Evolutionary conservation across 192 early-diverging fungal genomes (phyloP), one percentile per base, ranked within the genome.

Genomic region (Phycomyces nitens): DNA sequence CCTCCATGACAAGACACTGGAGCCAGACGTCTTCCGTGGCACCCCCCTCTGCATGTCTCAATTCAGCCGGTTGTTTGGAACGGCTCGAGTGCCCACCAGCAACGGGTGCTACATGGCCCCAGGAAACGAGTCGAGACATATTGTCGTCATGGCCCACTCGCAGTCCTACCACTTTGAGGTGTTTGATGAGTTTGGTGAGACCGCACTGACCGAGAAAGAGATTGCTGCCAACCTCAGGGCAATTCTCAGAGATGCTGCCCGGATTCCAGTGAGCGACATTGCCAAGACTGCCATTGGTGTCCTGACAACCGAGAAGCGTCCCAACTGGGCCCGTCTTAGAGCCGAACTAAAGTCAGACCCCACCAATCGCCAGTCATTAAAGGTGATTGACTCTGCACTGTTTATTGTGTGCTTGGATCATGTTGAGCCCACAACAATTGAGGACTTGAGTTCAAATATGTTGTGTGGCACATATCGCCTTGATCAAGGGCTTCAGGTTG

Each of bases 381-480:
- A 64, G 1, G 69, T 79, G 0, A 85, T 93, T 24, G 86, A 94
- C 63, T 72, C 85, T 23, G 80, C 90, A 5, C 59, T 93, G 42
- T 92, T 94, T 73, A 80, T 84, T 15, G 81, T 94, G 21, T 83
- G 83, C 44, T 78, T 94, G 0, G 93, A 94, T 77, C 89, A 93
- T 68, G 86, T 74, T 20, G 59, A 73, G 5, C 78, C 78, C 15
- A 47, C 59, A 27, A 44, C 67, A 12, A 58, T 52, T 1, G 69
- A 77, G 43, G 78, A 80, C 0, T 49, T 80, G 27, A 68, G 69
- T 27, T 74, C 68, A 23, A 80, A 80, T 39, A 80, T 80, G 78
- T 49, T 80, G 18, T 80, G 78, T 71, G 78, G 78, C 22, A 74
- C 72, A 15, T 80, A 80, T 55, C 64, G 74, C 23, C 60, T 80